Base-by-base conservation (phyloP, 495 filamentous ascomycete species). In the Penicillium daleae region DNA sequence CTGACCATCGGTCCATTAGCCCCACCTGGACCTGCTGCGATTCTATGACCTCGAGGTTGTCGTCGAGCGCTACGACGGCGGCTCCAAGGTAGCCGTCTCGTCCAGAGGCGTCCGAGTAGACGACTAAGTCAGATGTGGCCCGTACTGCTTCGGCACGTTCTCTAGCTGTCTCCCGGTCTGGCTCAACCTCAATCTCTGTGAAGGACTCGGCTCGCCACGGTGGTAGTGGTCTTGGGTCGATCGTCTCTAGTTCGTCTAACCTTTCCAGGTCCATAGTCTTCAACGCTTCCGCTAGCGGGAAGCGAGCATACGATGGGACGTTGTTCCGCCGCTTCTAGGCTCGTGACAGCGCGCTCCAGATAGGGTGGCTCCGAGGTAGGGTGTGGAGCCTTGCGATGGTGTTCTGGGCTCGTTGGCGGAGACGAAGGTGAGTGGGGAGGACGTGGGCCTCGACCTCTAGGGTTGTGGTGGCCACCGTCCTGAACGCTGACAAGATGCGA, bases 141-240 rank as follows among this genome's bases (percentile, higher is more conserved):
- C 64, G 52, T 56, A 13, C 21, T 1, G 44, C 21, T 4, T 63
- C 55, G 9, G 65, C 69, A 12, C 62, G 35, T 44, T 69, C 67
- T 31, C 44, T 64, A 4, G 66, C 66, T 33, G 24, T 56, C 48
- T 73, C 68, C 44, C 68, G 61, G 56, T 73, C 64, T 12, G 32
- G 24, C 42, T 60, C 62, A 10, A 73, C 42, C 46, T 65, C 61
- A 26, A 73, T 73, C 46, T 71, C 61, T 32, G 56, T 21, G 49
- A 73, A 73, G 26, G 57, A 26, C 22, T 70, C 40, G 15, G n/a
- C 32, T 31, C 66, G 63, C 68, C 54, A 73, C 22, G 63, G 65
- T 21, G 40, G 40, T 4, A 44, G 40, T 10, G 19, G 40, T 12
- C 40, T 10, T 3, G 40, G 40, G 8, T 44, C 40, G 19, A 71